Evolutionary conservation across 176 grass and related monocot genomes (phyloP).

Genomic region (Eragrostis nindensis): DNA sequence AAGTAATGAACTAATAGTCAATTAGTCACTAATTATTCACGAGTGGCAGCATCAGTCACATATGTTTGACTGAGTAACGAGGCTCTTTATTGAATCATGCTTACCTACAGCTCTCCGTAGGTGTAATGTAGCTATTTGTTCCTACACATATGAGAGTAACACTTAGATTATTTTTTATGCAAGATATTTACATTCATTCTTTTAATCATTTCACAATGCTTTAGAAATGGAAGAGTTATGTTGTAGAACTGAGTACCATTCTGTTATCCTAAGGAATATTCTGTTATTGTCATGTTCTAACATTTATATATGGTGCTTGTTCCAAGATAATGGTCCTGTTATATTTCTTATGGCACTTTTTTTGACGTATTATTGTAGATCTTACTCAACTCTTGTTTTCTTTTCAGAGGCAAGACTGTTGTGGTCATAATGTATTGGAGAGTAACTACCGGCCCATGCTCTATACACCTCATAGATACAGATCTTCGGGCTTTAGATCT

Average conservation of each 20-base stretch:
- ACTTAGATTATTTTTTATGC: background rate
- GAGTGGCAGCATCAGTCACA: background rate
- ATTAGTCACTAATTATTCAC: background rate
- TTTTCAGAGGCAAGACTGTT: constrained; percentile 58
- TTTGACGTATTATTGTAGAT: constrained; percentile 23
- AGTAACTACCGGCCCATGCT: constrained; percentile 62
- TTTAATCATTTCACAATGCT: constrained; percentile 1
- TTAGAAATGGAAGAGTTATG: constrained; percentile 11
- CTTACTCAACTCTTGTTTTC: constrained; percentile 29
- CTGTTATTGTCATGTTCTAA: constrained; percentile 23
- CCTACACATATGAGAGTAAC: background rate
- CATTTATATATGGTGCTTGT: constrained; percentile 1
- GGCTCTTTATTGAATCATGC: constrained; percentile 12
- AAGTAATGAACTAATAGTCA: background rate
- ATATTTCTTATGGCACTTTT: background rate
- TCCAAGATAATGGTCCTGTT: background rate
- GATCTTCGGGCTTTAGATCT: constrained; percentile 47
- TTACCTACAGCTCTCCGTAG: background rate
- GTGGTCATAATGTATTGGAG: constrained; percentile 43
- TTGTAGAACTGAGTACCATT: background rate
- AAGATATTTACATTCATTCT: background rate
- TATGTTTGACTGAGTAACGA: background rate
- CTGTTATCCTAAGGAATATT: background rate
- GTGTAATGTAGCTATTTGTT: background rate
- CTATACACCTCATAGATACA: constrained; percentile 47